These are phyloP conservation scores for Colletotrichum agaves DNA, from an alignment of 2,329 filamentous ascomycete genomes.

Conservation along the genomic window DNA sequence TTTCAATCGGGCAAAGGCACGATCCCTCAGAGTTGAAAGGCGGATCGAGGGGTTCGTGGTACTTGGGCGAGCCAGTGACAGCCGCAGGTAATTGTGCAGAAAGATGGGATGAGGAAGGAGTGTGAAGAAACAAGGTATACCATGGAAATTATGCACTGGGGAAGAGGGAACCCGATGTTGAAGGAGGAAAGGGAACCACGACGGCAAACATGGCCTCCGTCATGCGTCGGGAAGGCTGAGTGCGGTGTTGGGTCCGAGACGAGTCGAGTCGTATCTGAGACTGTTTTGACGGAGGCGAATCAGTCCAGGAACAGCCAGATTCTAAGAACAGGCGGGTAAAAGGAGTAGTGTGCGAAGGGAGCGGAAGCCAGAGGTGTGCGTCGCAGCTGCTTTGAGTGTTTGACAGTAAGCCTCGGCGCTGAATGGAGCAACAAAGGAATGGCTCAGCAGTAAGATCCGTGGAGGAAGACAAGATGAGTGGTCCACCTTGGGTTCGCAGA, in stretches of 20 bases:
- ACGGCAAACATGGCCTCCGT: conserved; percentile 34
- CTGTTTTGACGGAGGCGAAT: conserved; percentile 6
- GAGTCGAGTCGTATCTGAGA: conserved; percentile 11
- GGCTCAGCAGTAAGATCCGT: conserved; percentile 4
- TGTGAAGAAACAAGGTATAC: conserved; percentile 19
- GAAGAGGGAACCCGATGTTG: conserved; percentile 31
- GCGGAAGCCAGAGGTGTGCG: conserved; percentile 4
- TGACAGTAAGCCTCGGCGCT: conserved; percentile 4
- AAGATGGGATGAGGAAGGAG: conserved; percentile 24
- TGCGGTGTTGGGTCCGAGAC: conserved; percentile 22
- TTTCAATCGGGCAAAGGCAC: conserved; percentile 22
- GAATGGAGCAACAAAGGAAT: conserved; percentile 27
- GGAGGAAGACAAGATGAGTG: background rate
- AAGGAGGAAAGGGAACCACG: conserved; percentile 29
- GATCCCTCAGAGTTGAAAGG: conserved; percentile 17
- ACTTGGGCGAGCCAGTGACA: conserved; percentile 17
- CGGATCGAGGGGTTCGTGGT: conserved; percentile 32
- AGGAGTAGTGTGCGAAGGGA: background rate
- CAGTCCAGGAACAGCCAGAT: conserved; percentile 3
- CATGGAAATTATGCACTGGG: conserved; percentile 34
- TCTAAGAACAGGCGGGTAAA: background rate
- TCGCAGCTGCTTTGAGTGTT: conserved; percentile 12
- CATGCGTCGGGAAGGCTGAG: conserved; percentile 33
- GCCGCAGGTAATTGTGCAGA: conserved; percentile 13
- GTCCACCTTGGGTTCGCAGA: no score